A percentile compares a stretch with the other conserved stretches of the same genome.
Evolutionary conservation across 352 stramenopile genomes (phyloP).

Genomic region (Phytopythium chamaehyphon): DNA sequence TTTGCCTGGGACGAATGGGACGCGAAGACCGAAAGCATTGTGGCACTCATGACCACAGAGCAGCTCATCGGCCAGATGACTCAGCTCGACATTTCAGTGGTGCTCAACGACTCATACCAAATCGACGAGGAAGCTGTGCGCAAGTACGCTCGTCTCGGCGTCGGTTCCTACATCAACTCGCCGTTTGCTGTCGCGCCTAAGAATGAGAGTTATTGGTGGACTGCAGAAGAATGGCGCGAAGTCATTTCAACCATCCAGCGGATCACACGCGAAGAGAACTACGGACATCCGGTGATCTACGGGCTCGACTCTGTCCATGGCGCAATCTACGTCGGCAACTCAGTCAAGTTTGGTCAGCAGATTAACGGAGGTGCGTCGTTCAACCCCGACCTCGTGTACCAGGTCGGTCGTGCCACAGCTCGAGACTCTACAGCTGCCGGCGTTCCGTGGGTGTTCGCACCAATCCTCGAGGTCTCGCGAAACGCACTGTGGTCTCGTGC

Average conservation of each 20-base stretch:
- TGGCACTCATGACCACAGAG: conserved; percentile 10
- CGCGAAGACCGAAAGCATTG: conserved; percentile 9
- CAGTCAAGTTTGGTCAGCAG: conserved; percentile 80
- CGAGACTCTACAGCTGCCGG: conserved; percentile 78
- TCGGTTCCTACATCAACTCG: too few relatives aligned
- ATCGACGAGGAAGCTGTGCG: conserved; percentile 23
- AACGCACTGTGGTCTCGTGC: conserved; percentile 83
- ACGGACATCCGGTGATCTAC: conserved; percentile 64
- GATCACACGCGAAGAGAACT: conserved; percentile 59
- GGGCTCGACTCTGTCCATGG: conserved; percentile 87
- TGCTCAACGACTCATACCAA: conserved; percentile 71
- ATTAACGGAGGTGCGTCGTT: conserved; percentile 87
- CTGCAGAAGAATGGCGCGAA: conserved; percentile 52
- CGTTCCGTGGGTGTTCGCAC: conserved; percentile 86
- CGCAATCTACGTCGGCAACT: conserved; percentile 80
- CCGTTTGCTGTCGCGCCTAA: neutral
- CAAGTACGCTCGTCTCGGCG: too few relatives aligned
- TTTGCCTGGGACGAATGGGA: too few relatives aligned
- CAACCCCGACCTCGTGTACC: conserved; percentile 59
- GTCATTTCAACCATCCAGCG: conserved; percentile 66
- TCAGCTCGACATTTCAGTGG: conserved; percentile 77
- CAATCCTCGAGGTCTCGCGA: conserved; percentile 74
- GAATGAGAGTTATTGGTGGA: conserved; percentile 34
- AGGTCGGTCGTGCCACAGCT: conserved; percentile 59
- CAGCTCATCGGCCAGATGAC: conserved; percentile 86